Conservation (phyloP, 257 asterid genomes). For the Nicotiana sylvestris region DNA sequence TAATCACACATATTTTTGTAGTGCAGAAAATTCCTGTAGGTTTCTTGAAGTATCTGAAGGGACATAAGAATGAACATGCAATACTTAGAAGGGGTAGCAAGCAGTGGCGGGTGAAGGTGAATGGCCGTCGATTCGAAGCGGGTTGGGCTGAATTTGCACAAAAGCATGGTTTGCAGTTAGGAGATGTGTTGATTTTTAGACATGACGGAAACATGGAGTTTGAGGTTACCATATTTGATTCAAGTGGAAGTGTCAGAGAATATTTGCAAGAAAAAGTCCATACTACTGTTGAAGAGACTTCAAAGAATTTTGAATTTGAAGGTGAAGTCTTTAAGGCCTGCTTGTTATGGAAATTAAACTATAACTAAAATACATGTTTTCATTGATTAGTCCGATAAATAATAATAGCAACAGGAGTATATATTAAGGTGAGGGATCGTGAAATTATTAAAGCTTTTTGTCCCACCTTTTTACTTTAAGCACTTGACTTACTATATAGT, state of each 20-base stretch:
- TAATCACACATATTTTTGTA: not conserved
- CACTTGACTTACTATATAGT: no score
- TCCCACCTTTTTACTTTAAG: no score
- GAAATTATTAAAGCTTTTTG: no score
- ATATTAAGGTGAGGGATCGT: no score
- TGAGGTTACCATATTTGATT: not conserved
- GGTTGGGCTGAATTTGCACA: conserved; percentile 8
- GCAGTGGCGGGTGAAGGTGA: conserved; percentile 9
- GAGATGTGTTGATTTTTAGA: not conserved
- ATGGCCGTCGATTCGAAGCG: not conserved
- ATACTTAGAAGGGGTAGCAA: conserved; percentile 9
- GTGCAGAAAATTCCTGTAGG: conserved; percentile 5
- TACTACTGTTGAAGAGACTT: no score
- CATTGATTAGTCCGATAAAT: no score
- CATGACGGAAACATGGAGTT: conserved; percentile 16
- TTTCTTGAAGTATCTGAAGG: conserved; percentile 7
- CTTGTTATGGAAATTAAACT: no score
- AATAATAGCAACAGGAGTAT: no score
- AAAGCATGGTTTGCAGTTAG: not conserved
- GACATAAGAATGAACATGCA: not conserved
- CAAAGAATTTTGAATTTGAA: no score
- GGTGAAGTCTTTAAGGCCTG: no score
- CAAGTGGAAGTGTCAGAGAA: not conserved
- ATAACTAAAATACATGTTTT: no score
- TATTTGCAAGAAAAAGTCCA: no score